Evolutionary conservation across 2,329 filamentous ascomycete species (phyloP), one percentile per base, ranked within the genome.

Genomic region (Geosmithia morbida): DNA sequence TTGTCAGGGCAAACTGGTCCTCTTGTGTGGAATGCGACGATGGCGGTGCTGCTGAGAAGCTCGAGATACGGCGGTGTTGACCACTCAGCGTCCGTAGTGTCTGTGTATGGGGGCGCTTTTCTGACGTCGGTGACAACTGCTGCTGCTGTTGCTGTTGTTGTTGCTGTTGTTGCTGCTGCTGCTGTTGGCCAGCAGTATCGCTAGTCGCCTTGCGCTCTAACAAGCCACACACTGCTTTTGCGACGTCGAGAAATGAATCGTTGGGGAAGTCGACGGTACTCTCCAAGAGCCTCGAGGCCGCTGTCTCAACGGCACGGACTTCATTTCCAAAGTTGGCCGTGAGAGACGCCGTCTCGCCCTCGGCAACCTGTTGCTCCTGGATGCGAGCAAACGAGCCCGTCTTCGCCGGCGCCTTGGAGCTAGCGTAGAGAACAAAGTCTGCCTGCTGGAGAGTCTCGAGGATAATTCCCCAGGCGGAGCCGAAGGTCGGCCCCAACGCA

Each of bases 231-330:
- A 95, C 72, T 1, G 88, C 83, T 47, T 72, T 68, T 2, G 97
- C 70, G 10, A 97, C 79, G 52, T 86, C 78, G 5, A 83, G 68
- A 55, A 97, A 97, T 0, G 87, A 72, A 16, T 80, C 73, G 52
- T 90, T 88, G 0, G 88, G 87, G 56, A 94, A 97, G 55, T 96
- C 89, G 16, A 84, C 73, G 0, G 89, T 97, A 63, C 88, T 95
- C 60, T 97, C 92, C 49, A 97, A 81, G 17, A 98, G 71, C 51
- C 92, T 80, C 1, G 81, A 80, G 1, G 88, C 87, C 2, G 92
- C 92, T 7, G 84, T 83, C 61, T 96, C 87, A 0, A 97, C 90
- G 30, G 92, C 87, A 50, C 84, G 78, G 26, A 95, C 84, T 59
- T 98, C 92, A 0, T 77, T 72, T 39, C 78, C 79, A 55, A 97